Conservation (phyloP, 2,329 filamentous ascomycete genomes). For the Diplocarpon mali region DNA sequence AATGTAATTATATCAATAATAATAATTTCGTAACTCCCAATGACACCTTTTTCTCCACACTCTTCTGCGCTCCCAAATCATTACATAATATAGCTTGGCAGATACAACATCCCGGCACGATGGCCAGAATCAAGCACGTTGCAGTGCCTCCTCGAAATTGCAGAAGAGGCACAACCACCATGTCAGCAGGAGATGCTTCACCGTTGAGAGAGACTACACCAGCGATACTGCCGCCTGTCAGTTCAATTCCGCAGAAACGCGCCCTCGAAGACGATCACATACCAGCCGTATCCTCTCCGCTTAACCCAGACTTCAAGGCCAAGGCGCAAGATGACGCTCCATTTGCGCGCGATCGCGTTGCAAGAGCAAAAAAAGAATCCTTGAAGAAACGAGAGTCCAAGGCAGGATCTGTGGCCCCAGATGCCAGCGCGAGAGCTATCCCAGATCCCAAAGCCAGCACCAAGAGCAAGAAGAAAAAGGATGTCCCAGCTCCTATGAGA, state of each 20-base stretch:
- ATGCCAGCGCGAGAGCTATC: constrained; percentile 42
- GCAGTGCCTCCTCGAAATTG: background rate
- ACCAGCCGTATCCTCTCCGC: constrained; percentile 60
- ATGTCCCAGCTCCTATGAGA: constrained; percentile 39
- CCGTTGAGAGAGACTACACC: constrained; percentile 31
- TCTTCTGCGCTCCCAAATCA: background rate
- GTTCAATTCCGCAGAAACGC: constrained; percentile 52
- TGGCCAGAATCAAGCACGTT: background rate
- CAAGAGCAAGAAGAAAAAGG: constrained; percentile 30
- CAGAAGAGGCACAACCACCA: constrained; percentile 1
- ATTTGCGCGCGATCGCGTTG: constrained; percentile 25
- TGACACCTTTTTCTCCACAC: background rate
- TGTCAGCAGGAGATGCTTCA: constrained; percentile 9
- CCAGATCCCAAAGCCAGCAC: constrained; percentile 39
- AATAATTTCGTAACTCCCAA: too few relatives aligned
- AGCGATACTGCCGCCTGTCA: constrained; percentile 24
- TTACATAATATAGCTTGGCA: background rate
- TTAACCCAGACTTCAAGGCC: constrained; percentile 55
- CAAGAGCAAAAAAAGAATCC: constrained; percentile 52
- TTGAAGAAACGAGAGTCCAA: constrained; percentile 60
- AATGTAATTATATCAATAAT: too few relatives aligned
- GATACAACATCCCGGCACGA: background rate
- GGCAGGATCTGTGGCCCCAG: constrained; percentile 30
- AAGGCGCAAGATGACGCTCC: constrained; percentile 25
- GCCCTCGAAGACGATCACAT: constrained; percentile 57